A percentile compares a stretch with the other conserved stretches of the same genome.
These are phyloP conservation scores for Platanthera guangdongensis DNA, from an alignment of 106 monocot genomes.

Conservation along the genomic window DNA sequence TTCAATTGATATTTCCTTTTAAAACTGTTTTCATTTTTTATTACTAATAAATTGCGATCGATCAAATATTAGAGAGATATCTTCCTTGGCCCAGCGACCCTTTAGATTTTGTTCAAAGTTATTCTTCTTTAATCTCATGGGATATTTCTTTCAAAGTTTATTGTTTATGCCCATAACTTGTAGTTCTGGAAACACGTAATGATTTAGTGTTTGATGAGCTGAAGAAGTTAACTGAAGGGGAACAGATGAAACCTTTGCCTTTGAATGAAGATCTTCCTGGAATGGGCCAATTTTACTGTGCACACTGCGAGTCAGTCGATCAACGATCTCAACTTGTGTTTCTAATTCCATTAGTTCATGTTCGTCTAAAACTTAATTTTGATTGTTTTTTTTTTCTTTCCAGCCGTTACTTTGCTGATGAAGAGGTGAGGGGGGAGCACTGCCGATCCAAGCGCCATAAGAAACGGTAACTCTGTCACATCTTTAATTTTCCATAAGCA, in stretches of 20 bases:
- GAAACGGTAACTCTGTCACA: constrained; percentile 42
- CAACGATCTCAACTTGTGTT: not conserved
- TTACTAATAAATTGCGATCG: not conserved
- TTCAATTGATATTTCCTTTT: not conserved
- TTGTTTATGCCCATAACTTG: constrained; percentile 8
- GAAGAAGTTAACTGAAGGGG: constrained; percentile 46
- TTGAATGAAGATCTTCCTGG: constrained; percentile 80
- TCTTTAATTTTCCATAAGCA: not conserved
- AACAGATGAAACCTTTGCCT: constrained; percentile 35
- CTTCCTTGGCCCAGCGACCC: not conserved
- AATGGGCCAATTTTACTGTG: constrained; percentile 96
- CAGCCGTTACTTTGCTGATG: constrained; percentile 85
- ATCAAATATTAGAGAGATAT: not conserved
- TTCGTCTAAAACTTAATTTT: not conserved
- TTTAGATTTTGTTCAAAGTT: not conserved
- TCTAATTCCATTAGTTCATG: not conserved
- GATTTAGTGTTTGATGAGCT: constrained; percentile 74
- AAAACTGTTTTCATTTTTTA: not conserved
- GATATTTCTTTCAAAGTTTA: not conserved
- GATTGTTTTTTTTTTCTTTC: not conserved
- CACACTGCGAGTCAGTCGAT: constrained; percentile 76
- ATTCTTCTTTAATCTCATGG: not conserved
- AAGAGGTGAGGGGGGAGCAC: constrained; percentile 60
- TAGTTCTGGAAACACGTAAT: constrained; percentile 41
- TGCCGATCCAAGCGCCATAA: constrained; percentile 70